phyloP scores from a whole-genome alignment of 768 basidiomycete species.

The Lyophyllum atratum region DNA sequence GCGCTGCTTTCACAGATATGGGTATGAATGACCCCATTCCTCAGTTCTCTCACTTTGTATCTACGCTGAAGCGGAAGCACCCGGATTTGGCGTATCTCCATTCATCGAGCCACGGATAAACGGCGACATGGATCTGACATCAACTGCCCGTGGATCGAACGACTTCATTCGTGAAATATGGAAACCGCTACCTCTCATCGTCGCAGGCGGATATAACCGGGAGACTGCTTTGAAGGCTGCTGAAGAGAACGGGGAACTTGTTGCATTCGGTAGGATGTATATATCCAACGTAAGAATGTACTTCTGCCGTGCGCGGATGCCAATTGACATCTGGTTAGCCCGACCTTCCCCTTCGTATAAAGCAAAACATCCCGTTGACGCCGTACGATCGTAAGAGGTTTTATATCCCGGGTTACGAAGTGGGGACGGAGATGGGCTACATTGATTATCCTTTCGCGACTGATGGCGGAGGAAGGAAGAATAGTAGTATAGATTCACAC shows the following conservation, averaged over 20 bases:
- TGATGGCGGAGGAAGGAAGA: no score
- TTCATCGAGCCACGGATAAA: constrained; percentile 40
- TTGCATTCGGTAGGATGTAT: constrained; percentile 32
- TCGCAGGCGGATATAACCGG: constrained; percentile 45
- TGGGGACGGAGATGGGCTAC: constrained; percentile 28
- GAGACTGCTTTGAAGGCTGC: constrained; percentile 38
- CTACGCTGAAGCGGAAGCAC: constrained; percentile 35
- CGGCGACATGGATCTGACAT: constrained; percentile 12
- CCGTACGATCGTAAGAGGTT: constrained; percentile 38
- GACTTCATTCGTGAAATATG: constrained; percentile 50
- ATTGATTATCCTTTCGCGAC: constrained; percentile 24
- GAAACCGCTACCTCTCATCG: constrained; percentile 40
- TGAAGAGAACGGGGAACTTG: constrained; percentile 29
- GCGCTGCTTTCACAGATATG: constrained; percentile 40
- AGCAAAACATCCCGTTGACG: constrained; percentile 22
- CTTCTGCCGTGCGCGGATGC: background rate
- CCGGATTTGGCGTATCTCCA: constrained; percentile 57
- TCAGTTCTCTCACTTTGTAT: constrained; percentile 52
- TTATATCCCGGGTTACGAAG: constrained; percentile 31
- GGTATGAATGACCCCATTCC: constrained; percentile 55
- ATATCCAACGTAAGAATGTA: constrained; percentile 30
- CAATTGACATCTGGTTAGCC: background rate
- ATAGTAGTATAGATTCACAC: no score
- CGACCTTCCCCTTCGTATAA: constrained; percentile 8
- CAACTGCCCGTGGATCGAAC: constrained; percentile 29